Evolutionary conservation across 306 rosid species (phyloP), one percentile per base, ranked within the genome.

Genomic region (Hippophae rhamnoides): DNA sequence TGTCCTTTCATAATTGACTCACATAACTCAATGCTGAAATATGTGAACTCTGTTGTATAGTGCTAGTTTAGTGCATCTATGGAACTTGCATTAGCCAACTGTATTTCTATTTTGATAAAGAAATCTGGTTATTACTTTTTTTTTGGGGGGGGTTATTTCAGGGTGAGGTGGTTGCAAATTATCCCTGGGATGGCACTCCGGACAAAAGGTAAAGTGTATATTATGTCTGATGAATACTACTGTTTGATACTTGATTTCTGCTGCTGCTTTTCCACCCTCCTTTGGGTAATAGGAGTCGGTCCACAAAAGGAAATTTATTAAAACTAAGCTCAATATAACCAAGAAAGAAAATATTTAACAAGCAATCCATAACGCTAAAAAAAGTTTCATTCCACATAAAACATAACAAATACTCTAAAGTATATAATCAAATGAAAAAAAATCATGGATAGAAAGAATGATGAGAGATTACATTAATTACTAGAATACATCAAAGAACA

Each of bases 101-200:
- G 55, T 13, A 61, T 47, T 49, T 48, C 41, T 41, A 52, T 69
- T 48, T 64, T 43, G 41, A 25, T 54, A 18, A 72, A 26, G 25
- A 72, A 9, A 70, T 52, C 66, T 40, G 52, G 69, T 62, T 42
- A 50, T 55, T 64, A 44, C 66, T 54, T 52, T 10, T 44, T 43
- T 61, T 10, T 52, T 57, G 59, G 63, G 23, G 23, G 23, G 23
- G 59, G 60, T 74, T 25, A 58, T 56, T 43, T 61, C 79, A 92
- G 98, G 98, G 95, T 31, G 96, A 96, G 56, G 88, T 92, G 56
- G 98, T 92, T 75, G 98, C 98, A 73, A 92, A 88, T 78, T 92
- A 85, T 75, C 98, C 96, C 38, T 92, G 98, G 98, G 98, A 92
- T 72, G 98, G 95, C 54, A 76, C 88, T 27, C 73, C 55, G 9